Base-by-base conservation (phyloP, 2,329 filamentous ascomycete genomes). In the Monosporascus sp. region DNA sequence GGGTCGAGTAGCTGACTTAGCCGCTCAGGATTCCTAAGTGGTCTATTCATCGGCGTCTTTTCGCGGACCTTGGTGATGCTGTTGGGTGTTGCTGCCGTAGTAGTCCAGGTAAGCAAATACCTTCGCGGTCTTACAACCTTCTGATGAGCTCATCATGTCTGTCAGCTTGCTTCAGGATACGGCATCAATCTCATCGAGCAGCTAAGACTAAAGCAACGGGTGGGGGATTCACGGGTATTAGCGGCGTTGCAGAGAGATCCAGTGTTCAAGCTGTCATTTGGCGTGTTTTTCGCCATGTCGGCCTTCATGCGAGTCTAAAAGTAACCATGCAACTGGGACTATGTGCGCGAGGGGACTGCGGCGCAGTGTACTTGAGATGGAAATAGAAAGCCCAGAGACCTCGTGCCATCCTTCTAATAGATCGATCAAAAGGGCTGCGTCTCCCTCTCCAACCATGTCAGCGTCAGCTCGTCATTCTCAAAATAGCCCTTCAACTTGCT, bases 401-500 rank as follows among this genome's bases (percentile, higher is more conserved):
- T 45, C 41, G 27, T n/a, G 14, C 20, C n/a, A 41, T 50, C 36
- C 43, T 41, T 43, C 53, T 38, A 41, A 9, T 17, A 20, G 9
- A 17, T 51, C 31, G 9, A 27, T 54, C 52, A 81, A 59, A 86
- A 80, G 6, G 85, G 82, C 64, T 81, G 79, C n/a, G 90, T 95
- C 76, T 99, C 94, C 65, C 90, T 83, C 74, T 90, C 82, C 64
- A 99, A 76, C 93, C 93, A 99, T 52, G 81, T 82, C 70, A 83
- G 74, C 2, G 90, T 89, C 61, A 88, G 68, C 48, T 84, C 74
- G 66, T 95, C 91, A 2, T 83, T 76, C 59, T 86, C 76, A 63
- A 99, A 93, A 71, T 83, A 91, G 19, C 75, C 77, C 67, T 84
- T 84, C 4, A 91, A 96, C 78, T 94, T 96, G 55, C 87, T 82